Percentiles rank a stretch among this genome's conserved stretches.
Evolutionary conservation across 495 filamentous ascomycete genomes (phyloP).

Genomic region (Aspergillus mulundensis): DNA sequence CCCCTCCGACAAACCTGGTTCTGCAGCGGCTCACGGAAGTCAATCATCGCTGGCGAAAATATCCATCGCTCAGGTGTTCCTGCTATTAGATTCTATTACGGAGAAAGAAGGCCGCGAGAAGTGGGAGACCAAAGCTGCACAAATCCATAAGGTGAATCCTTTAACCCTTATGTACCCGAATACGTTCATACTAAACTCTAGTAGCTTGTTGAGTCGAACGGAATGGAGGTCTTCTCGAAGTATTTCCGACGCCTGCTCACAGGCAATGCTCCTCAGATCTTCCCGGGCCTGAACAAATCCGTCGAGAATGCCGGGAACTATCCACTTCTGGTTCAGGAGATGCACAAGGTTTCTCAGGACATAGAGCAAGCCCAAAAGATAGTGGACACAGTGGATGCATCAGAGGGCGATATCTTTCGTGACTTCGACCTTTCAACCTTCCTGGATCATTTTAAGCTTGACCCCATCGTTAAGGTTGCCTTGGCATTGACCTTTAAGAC

Average conservation of each 20-base stretch:
- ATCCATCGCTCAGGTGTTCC: conserved; percentile 88
- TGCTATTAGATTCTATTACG: conserved; percentile 88
- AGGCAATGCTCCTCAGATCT: conserved; percentile 81
- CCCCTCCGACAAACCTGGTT: conserved; percentile 49
- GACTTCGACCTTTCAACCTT: conserved; percentile 93
- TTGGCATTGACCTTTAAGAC: conserved; percentile 85
- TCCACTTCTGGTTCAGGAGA: conserved; percentile 73
- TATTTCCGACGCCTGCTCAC: conserved; percentile 86
- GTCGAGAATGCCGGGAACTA: conserved; percentile 74
- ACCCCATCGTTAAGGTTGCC: conserved; percentile 80
- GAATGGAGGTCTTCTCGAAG: conserved; percentile 92
- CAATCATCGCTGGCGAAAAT: conserved; percentile 69
- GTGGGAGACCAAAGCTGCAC: conserved; percentile 90
- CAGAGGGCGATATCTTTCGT: conserved; percentile 82
- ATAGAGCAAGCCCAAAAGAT: conserved; percentile 81
- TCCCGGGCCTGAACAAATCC: conserved; percentile 65
- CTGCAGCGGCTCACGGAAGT: conserved; percentile 39
- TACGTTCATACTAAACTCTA: conserved; percentile 16
- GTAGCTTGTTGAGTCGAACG: conserved; percentile 89
- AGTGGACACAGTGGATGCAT: conserved; percentile 84
- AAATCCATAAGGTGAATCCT: conserved; percentile 76
- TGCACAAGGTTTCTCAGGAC: conserved; percentile 78
- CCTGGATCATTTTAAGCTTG: conserved; percentile 88
- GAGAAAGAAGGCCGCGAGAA: conserved; percentile 85
- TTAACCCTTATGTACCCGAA: no score